Evolutionary conservation across 108 stramenopile species (phyloP), one percentile per base, ranked within the genome.

Genomic region (Skeletonema menzelii): DNA sequence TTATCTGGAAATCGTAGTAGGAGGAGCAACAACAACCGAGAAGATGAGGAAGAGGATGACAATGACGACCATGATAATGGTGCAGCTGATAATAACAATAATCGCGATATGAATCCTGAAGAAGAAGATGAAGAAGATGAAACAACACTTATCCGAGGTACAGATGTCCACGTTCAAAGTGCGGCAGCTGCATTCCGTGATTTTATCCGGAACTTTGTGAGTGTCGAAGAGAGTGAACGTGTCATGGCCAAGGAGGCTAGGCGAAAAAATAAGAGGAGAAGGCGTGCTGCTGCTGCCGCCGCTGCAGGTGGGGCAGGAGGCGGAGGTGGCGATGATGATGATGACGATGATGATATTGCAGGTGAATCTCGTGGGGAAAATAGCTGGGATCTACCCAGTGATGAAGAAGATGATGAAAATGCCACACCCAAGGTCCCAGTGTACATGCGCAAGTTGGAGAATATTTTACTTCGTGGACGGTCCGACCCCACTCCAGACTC

Each of bases 141-240:
- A 26, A 70, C 76, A 62, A 65, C 79, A 0, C 53, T 85, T 14
- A 87, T 93, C 46, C 73, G 95, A 38, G 95, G 95, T 20, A 96
- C 92, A 14, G 86, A 94, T 57, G 86, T 96, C 32, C 77, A 92
- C 59, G 89, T 95, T 28, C 80, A 85, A 4, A 72, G 80, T 38
- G 90, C 94, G 6, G 92, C 91, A 8, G 80, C 82, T 22, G 82
- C 92, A 44, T 96, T 94, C 79, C 70, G 70, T 13, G 80, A 90
- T 37, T 96, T 94, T 77, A 35, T 96, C 11, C 72, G 83, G 3
- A 88, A 69, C 56, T 96, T 95, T 73, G 59, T 73, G 8, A 82
- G 84, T 30, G 74, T 90, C 37, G 79, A 80, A 49, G 70, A 87
- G 13, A 67, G 63, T 28, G 80, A 84, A 28, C 59, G 84, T 26